A percentile compares a stretch with the other conserved stretches of the same genome.
These are phyloP conservation scores for Orobanche coerulescens DNA, from an alignment of 257 asterid species.

Conservation along the genomic window DNA sequence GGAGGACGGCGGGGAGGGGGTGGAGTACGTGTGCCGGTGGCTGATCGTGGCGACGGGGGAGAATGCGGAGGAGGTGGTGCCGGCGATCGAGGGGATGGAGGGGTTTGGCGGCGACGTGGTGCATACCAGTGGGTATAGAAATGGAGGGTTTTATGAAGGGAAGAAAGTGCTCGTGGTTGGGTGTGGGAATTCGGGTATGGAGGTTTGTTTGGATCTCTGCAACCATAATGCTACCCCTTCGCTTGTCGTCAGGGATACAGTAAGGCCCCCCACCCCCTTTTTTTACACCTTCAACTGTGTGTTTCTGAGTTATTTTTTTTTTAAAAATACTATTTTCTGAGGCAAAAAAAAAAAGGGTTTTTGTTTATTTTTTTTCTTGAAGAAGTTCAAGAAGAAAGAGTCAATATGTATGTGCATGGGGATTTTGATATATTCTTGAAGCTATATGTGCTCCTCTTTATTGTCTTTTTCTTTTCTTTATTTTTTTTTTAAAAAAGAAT, in stretches of 20 bases:
- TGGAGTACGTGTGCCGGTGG: slow-evolving; percentile 59
- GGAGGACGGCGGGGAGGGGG: neutral
- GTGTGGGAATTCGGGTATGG: slow-evolving; percentile 96
- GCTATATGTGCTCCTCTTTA: neutral
- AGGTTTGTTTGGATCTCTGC: slow-evolving; percentile 87
- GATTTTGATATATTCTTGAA: too few species aligned
- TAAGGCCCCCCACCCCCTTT: slow-evolving; percentile 21
- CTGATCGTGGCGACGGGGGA: slow-evolving; percentile 81
- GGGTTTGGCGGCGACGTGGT: slow-evolving; percentile 45
- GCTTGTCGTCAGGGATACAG: slow-evolving; percentile 70
- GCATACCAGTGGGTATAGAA: slow-evolving; percentile 64
- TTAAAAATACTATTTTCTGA: neutral
- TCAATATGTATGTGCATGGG: slow-evolving; percentile 28
- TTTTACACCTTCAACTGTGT: neutral
- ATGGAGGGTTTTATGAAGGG: slow-evolving; percentile 43
- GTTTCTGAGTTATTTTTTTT: neutral
- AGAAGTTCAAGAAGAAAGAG: neutral
- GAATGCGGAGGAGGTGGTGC: slow-evolving; percentile 68
- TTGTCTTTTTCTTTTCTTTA: neutral
- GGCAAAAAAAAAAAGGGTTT: too few species aligned
- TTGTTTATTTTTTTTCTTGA: neutral
- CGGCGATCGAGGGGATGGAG: slow-evolving; percentile 46
- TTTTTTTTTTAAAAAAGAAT: too few species aligned
- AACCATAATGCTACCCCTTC: slow-evolving; percentile 54
- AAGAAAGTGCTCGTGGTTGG: slow-evolving; percentile 74